Conservation (phyloP, 2,329 filamentous ascomycete genomes). For the Cercospora janseana region DNA sequence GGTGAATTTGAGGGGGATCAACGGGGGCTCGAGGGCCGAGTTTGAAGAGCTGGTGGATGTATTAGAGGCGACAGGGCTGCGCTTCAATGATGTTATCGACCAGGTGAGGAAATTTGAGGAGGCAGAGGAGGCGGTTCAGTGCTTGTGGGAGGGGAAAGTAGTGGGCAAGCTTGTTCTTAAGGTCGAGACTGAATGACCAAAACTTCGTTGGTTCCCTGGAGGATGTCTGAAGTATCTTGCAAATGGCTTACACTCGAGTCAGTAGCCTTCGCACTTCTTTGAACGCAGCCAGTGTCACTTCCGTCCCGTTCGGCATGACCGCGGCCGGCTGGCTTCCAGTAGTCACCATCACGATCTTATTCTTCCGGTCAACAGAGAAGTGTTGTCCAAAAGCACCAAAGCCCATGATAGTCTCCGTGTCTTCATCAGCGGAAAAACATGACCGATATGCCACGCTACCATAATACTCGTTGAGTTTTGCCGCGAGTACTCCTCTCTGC, state of each 20-base stretch:
- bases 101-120: constrained; percentile 40
- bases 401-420: constrained; percentile 18
- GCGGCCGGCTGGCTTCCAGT: constrained; percentile 19
- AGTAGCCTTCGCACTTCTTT: constrained; percentile 18
- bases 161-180: constrained; percentile 36
- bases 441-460: constrained; percentile 21
- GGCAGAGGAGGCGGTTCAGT: constrained; percentile 34
- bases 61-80: constrained; percentile 41
- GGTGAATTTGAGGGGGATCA: constrained; percentile 23
- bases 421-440: constrained; percentile 19
- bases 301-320: constrained; percentile 13
- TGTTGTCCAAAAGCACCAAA: constrained; percentile 28
- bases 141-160: constrained; percentile 28
- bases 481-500: constrained; percentile 1
- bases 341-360: constrained; percentile 30
- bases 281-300: constrained; percentile 17
- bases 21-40: constrained; percentile 44
- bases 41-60: constrained; percentile 42
- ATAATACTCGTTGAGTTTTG: constrained; percentile 13
- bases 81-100: constrained; percentile 39
- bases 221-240: no score
- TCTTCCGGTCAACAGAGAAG: constrained; percentile 25
- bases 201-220: no score
- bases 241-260: not conserved
- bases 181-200: not conserved